phyloP scores from a whole-genome alignment of 805 yeast genomes.

The Blastobotrys americana region DNA sequence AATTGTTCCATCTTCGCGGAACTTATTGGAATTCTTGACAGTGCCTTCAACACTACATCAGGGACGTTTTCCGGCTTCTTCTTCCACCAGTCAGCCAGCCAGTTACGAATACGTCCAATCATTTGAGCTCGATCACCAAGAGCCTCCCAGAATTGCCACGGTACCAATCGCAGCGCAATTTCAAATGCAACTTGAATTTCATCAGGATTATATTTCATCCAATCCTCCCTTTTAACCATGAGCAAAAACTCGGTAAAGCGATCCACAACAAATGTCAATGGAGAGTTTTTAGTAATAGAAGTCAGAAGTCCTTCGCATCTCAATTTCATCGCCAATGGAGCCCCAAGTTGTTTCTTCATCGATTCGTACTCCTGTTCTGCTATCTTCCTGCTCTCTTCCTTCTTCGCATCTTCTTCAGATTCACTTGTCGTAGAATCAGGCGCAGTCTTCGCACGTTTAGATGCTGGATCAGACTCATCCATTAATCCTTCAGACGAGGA shows the following conservation, averaged over 20 bases:
- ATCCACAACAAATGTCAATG: not conserved
- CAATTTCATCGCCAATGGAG: not conserved
- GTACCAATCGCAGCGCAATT: slow-evolving; percentile 7
- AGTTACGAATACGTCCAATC: slow-evolving; percentile 15
- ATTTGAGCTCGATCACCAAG: slow-evolving; percentile 7
- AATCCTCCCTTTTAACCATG: not conserved
- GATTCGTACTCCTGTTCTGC: not conserved
- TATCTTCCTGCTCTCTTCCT: not conserved
- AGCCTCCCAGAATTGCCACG: slow-evolving; percentile 11
- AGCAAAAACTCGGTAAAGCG: not conserved
- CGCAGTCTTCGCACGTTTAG: not conserved
- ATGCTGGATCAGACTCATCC: not conserved
- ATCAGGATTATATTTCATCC: slow-evolving; percentile 5
- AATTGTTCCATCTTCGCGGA: slow-evolving; percentile 5
- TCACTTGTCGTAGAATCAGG: not conserved
- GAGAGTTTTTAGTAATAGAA: not conserved
- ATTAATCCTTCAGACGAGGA: not conserved
- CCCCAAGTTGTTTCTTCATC: not conserved
- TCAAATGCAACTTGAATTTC: slow-evolving; percentile 12
- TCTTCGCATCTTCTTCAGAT: not conserved
- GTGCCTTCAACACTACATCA: slow-evolving; percentile 7
- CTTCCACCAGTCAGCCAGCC: slow-evolving; percentile 10
- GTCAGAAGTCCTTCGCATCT: not conserved
- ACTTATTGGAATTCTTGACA: slow-evolving; percentile 9
- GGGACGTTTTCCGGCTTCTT: slow-evolving; percentile 4